phyloP scores from a whole-genome alignment of 371 early-diverging fungal species.

The Syncephalis fuscata region DNA sequence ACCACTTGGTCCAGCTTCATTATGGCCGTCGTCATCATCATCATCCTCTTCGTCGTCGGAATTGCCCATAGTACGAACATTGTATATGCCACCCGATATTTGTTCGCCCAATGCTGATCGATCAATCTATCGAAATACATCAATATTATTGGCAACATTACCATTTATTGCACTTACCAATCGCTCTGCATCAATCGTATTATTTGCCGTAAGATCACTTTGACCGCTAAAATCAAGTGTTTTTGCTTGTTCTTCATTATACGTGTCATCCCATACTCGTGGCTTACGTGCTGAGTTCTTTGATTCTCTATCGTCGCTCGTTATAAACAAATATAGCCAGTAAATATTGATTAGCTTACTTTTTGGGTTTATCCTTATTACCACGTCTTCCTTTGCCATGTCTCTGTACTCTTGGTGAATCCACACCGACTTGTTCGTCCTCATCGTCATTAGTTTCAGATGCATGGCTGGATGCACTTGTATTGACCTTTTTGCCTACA shows the following conservation, averaged over 20 bases:
- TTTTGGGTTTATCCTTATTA: conserved; percentile 22
- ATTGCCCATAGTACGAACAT: conserved; percentile 49
- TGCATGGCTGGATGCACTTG: not conserved
- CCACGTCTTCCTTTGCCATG: conserved; percentile 21
- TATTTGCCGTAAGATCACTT: conserved; percentile 8
- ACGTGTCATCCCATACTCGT: conserved; percentile 37
- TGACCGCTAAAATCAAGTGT: conserved; percentile 39
- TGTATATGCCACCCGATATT: conserved; percentile 61
- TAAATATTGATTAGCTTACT: no score
- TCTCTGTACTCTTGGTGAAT: no score
- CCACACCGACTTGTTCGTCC: conserved; percentile 1
- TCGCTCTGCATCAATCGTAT: conserved; percentile 11
- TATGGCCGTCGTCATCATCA: conserved; percentile 12
- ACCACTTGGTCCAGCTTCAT: conserved; percentile 15
- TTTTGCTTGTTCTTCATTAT: no score
- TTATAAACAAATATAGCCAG: no score
- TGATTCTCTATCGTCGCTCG: conserved; percentile 36
- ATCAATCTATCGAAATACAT: conserved; percentile 22
- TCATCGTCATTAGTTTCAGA: conserved; percentile 3
- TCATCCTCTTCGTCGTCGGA: conserved; percentile 33
- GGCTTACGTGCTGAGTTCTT: conserved; percentile 11
- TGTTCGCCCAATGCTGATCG: conserved; percentile 33
- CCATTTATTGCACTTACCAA: conserved; percentile 7
- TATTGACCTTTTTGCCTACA: not conserved
- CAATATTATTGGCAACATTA: not conserved